Base-by-base conservation (phyloP, 1,284 basidiomycete genomes). In the Ganoderma resinaceum region DNA sequence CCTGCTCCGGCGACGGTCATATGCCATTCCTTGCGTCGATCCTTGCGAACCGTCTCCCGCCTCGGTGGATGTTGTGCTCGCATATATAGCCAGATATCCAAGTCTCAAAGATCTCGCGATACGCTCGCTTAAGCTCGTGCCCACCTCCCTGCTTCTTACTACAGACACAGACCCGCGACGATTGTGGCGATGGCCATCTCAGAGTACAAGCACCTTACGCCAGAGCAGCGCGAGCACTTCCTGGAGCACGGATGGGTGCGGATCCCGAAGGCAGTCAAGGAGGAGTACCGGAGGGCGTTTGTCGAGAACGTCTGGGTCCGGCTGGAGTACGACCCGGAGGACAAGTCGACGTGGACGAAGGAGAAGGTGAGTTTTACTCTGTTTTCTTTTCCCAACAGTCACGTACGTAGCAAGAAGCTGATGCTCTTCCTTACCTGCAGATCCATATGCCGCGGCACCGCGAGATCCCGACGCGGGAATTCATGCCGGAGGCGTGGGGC, bases 391-490 rank as follows among this genome's bases (percentile, higher is more conserved):
- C 40, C 43, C 20, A 46, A 31, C 55, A 9, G 2, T 49, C 4
- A 49, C 20, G n/a, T n/a, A n/a, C n/a, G 46, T 12, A 11, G 46
- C 14, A 3, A 12, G 46, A 49, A 12, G 46, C 46, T 26, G 11
- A 26, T 26, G 43, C 6, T 7, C 18, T 11, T 18, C 18, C 18
- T 20, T 26, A 43, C 11, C 20, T 37, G 23, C 57, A 79, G 78
- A 78, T 78, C 23, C 79, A 80, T 55, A 80, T 80, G 78, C 80
- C 80, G 8, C 72, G 78, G 29, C 80, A 81, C 63, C 76, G 78
- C 43, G 76, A 78, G 70, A 69, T 80, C 14, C 69, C 70, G n/a
- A 79, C 77, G 49, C 73, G 74, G 46, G 76, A 77, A 5, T 80
- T 80, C 71, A 77, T 79, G 70, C 80, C 80, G 12, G 73, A 74